Conservation (phyloP, 805 yeast species). For the Cyberlindnera veronae region DNA sequence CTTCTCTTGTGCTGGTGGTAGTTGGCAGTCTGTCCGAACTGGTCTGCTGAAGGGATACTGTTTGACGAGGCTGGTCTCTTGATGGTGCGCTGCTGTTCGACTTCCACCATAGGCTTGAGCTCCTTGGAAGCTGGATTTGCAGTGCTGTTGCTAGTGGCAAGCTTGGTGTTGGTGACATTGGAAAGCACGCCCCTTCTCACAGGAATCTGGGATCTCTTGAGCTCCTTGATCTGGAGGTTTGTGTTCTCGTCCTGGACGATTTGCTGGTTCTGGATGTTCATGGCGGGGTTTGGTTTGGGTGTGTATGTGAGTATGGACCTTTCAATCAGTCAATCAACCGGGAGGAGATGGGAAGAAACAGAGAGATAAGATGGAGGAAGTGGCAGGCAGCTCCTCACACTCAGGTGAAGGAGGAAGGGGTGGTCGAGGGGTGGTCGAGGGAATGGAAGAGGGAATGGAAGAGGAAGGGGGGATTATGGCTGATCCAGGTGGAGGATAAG, state of each 20-base stretch:
- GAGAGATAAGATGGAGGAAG: no score
- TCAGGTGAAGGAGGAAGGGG: no score
- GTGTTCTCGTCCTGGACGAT: slow-evolving; percentile 23
- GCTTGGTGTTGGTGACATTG: slow-evolving; percentile 29
- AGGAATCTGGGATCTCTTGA: slow-evolving; percentile 25
- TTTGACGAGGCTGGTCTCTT: slow-evolving; percentile 33
- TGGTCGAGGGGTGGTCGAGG: neutral
- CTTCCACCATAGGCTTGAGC: neutral
- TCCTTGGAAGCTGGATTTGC: slow-evolving; percentile 11
- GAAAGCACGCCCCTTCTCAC: slow-evolving; percentile 28
- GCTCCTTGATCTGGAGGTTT: slow-evolving; percentile 11
- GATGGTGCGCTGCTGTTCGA: slow-evolving; percentile 35
- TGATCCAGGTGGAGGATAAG: neutral
- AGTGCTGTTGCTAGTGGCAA: slow-evolving; percentile 5
- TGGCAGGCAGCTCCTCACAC: no score
- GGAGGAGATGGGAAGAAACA: neutral
- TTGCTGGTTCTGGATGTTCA: slow-evolving; percentile 4
- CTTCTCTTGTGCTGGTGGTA: slow-evolving; percentile 19
- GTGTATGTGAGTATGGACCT: no score
- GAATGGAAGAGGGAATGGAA: neutral
- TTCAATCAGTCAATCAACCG: neutral
- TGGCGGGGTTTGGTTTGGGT: neutral
- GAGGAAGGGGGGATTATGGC: neutral
- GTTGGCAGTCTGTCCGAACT: neutral
- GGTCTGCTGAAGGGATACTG: slow-evolving; percentile 9